A percentile compares a stretch with the other conserved stretches of the same genome.
phyloP scores from a whole-genome alignment of 495 filamentous ascomycete species.

The Daldinia bambusicola region DNA sequence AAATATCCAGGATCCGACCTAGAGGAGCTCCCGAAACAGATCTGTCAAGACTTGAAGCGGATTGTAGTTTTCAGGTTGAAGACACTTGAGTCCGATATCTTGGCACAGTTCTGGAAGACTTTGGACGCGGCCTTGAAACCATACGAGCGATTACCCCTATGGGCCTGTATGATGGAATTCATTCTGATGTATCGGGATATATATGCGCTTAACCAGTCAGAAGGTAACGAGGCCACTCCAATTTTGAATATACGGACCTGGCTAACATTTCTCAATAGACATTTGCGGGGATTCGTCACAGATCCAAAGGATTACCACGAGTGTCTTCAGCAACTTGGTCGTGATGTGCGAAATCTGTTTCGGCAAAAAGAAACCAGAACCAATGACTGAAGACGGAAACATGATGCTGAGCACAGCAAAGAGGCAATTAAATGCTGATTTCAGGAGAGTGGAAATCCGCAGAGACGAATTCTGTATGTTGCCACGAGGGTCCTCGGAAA shows the following conservation, averaged over 20 bases:
- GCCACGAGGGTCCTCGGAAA: slow-evolving; percentile 1
- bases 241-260: neutral
- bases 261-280: slow-evolving; percentile 35
- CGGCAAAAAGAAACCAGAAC: slow-evolving; percentile 47
- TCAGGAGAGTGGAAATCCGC: slow-evolving; percentile 25
- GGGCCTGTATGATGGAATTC: slow-evolving; percentile 48
- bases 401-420: slow-evolving; percentile 12
- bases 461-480: slow-evolving; percentile 46
- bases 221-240: slow-evolving; percentile 33
- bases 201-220: slow-evolving; percentile 20
- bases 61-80: slow-evolving; percentile 42
- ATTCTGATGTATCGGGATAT: slow-evolving; percentile 49
- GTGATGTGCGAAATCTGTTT: slow-evolving; percentile 50
- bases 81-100: slow-evolving; percentile 40
- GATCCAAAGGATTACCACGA: slow-evolving; percentile 27
- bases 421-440: slow-evolving; percentile 38
- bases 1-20: slow-evolving; percentile 16
- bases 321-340: slow-evolving; percentile 44
- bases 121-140: slow-evolving; percentile 36
- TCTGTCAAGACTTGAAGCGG: slow-evolving; percentile 41
- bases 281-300: slow-evolving; percentile 20
- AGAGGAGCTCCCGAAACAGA: slow-evolving; percentile 38
- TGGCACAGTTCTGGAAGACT: slow-evolving; percentile 36
- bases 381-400: slow-evolving; percentile 34
- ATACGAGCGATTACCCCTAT: slow-evolving; percentile 47